A percentile compares a stretch with the other conserved stretches of the same genome.
These are phyloP conservation scores for Aotearoamyces nothofagi DNA, from an alignment of 2,329 filamentous ascomycete genomes.

Conservation along the genomic window DNA sequence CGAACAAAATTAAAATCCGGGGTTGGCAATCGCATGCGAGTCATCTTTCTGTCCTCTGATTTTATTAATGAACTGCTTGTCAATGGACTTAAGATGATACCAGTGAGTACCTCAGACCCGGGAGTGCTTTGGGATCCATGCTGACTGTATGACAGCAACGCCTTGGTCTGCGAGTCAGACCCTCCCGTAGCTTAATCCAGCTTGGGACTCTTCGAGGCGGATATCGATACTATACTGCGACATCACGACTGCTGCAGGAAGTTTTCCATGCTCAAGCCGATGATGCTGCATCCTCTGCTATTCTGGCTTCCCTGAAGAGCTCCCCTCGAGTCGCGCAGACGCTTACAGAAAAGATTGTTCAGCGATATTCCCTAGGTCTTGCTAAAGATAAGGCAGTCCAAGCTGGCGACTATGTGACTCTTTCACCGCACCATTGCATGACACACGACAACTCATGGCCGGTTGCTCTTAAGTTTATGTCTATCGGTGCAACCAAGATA, in stretches of 20 bases:
- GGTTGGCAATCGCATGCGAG: no score
- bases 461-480: slow-evolving; percentile 64
- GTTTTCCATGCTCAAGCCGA: no score
- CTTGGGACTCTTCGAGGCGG: slow-evolving; percentile 10
- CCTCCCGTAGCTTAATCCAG: slow-evolving; percentile 12
- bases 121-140: background rate
- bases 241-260: slow-evolving; percentile 23
- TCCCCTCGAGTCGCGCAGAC: no score
- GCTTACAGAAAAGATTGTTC: slow-evolving; percentile 84
- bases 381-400: slow-evolving; percentile 59
- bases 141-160: slow-evolving; percentile 8
- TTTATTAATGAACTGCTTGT: slow-evolving; percentile 3
- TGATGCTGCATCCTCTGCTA: slow-evolving; percentile 30
- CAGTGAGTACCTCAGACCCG: slow-evolving; percentile 7
- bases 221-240: slow-evolving; percentile 14
- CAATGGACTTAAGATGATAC: slow-evolving; percentile 14
- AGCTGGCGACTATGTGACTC: slow-evolving; percentile 70
- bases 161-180: slow-evolving; percentile 15
- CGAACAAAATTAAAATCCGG: background rate
- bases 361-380: slow-evolving; percentile 64
- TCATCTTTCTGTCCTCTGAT: background rate
- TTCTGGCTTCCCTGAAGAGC: slow-evolving; percentile 36
- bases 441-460: slow-evolving; percentile 78
- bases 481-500: slow-evolving; percentile 62
- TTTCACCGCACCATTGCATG: slow-evolving; percentile 62